Percentiles rank a stretch among this genome's conserved stretches.
Conservation (phyloP, 2,329 filamentous ascomycete species). For the Dryadomyces quercus-mongolicae region DNA sequence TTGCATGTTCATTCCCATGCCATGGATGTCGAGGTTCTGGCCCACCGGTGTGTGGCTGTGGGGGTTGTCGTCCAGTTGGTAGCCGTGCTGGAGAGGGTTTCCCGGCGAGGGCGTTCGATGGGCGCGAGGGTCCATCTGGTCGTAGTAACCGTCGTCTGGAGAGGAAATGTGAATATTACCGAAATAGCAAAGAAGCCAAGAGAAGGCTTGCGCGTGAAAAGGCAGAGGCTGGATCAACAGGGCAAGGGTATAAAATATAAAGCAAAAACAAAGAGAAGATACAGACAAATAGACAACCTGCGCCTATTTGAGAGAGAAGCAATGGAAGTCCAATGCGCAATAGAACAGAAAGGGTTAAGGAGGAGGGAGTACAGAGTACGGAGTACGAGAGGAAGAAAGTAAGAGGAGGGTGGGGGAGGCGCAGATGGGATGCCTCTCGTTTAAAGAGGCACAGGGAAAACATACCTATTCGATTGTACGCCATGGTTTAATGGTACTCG, state of each 20-base stretch:
- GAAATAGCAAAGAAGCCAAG: no score
- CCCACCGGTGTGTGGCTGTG: constrained; percentile 39
- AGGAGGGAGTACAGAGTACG: background rate
- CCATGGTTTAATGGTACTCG: constrained; percentile 33
- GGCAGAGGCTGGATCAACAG: background rate
- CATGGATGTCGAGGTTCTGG: constrained; percentile 39
- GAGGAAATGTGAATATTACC: background rate
- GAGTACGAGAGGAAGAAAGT: background rate
- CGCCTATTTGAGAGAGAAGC: background rate
- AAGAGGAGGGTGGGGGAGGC: background rate
- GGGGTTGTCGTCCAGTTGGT: constrained; percentile 71
- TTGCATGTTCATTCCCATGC: constrained; percentile 36
- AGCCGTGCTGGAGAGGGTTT: constrained; percentile 59
- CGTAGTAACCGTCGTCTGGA: constrained; percentile 48
- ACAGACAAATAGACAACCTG: background rate
- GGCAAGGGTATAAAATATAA: background rate
- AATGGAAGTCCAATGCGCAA: background rate
- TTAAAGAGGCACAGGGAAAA: constrained; percentile 13
- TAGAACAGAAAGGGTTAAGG: background rate
- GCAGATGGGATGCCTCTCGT: background rate
- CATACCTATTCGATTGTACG: constrained; percentile 65
- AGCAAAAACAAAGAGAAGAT: background rate
- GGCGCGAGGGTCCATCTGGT: constrained; percentile 43
- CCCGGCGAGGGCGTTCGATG: constrained; percentile 65
- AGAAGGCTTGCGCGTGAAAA: background rate